phyloP scores from a whole-genome alignment of 257 asterid species.

The Sherardia arvensis region DNA sequence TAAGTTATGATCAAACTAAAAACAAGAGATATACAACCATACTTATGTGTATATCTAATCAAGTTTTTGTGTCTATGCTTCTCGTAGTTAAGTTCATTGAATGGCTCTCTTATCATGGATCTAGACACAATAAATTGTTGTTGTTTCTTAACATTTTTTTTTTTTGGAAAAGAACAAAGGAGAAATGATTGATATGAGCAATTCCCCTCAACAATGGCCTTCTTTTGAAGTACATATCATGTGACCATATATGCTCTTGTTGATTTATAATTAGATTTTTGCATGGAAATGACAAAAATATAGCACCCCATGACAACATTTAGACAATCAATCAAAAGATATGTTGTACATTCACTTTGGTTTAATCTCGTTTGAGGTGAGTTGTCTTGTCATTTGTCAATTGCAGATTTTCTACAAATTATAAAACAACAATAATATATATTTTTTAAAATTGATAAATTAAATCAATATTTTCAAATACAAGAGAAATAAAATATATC shows the following conservation, averaged over 20 bases:
- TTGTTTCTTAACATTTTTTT: neutral
- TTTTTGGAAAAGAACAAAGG: neutral
- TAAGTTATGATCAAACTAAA: too few relatives aligned
- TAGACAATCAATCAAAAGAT: neutral
- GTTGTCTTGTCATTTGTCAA: too few relatives aligned
- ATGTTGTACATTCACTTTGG: neutral
- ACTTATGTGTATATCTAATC: neutral
- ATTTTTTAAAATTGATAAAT: too few relatives aligned
- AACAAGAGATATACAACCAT: too few relatives aligned
- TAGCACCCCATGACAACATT: neutral
- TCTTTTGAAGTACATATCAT: constrained; percentile 6
- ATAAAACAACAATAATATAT: too few relatives aligned
- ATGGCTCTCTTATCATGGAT: constrained; percentile 11
- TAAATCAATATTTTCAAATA: too few relatives aligned
- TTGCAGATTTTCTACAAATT: too few relatives aligned
- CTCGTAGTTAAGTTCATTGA: constrained; percentile 14
- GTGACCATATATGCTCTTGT: neutral
- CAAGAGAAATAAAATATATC: too few relatives aligned
- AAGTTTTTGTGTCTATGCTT: neutral
- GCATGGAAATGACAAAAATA: neutral
- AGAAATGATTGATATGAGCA: neutral
- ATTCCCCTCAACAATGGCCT: neutral
- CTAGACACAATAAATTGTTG: neutral
- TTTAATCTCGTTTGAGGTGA: neutral
- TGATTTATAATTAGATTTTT: neutral